These are phyloP conservation scores for Aspergillus terreus DNA, from an alignment of 2,329 filamentous ascomycete genomes.

Conservation along the genomic window DNA sequence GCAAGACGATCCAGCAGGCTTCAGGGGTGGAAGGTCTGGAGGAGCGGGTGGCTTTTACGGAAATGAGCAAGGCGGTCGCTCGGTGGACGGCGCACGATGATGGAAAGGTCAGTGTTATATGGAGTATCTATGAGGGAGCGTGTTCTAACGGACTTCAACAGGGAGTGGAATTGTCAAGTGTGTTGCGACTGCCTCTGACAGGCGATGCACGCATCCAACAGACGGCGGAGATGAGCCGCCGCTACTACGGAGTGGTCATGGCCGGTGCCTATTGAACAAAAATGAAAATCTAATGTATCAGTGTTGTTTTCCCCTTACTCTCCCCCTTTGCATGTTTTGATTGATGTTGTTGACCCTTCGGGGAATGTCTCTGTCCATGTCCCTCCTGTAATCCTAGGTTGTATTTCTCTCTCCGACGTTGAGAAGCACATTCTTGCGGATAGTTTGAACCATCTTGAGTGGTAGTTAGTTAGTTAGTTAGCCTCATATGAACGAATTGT, in stretches of 20 bases:
- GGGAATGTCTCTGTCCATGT: neutral
- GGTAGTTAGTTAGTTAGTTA: neutral
- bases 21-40: constrained; percentile 53
- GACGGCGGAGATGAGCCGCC: constrained; percentile 64
- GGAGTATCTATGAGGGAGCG: neutral
- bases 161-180: constrained; percentile 34
- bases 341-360: neutral
- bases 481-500: neutral
- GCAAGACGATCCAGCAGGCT: constrained; percentile 41
- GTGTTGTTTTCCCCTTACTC: neutral
- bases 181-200: constrained; percentile 53
- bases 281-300: constrained; percentile 1
- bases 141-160: constrained; percentile 6
- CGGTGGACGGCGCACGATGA: constrained; percentile 60
- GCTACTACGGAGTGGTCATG: constrained; percentile 66
- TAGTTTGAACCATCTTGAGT: neutral
- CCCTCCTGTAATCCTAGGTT: neutral
- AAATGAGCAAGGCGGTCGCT: constrained; percentile 74
- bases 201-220: constrained; percentile 70
- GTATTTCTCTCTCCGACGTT: neutral
- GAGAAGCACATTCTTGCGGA: neutral
- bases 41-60: constrained; percentile 70
- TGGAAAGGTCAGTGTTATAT: constrained; percentile 50
- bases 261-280: constrained; percentile 38
- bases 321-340: neutral